Conservation (phyloP, 805 yeast species). For the Wickerhamiella hasegawae region DNA sequence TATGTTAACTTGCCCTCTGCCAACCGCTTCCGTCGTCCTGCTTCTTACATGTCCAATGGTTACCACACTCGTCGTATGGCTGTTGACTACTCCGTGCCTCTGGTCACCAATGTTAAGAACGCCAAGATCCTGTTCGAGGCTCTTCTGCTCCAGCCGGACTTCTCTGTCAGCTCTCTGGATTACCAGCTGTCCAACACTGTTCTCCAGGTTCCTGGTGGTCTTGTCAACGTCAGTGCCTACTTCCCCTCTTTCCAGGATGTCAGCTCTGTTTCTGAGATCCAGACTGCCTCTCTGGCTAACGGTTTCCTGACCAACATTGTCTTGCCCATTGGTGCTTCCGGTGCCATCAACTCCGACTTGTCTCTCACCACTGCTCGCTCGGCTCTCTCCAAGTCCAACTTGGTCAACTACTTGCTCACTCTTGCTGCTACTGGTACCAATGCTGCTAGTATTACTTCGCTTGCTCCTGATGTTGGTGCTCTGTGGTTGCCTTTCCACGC, state of each 20-base stretch:
- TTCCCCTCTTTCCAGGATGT: slow-evolving; percentile 46
- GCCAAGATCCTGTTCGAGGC: slow-evolving; percentile 95
- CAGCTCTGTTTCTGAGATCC: slow-evolving; percentile 44
- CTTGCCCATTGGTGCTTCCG: slow-evolving; percentile 45
- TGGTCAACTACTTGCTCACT: slow-evolving; percentile 68
- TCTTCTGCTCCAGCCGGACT: slow-evolving; percentile 38
- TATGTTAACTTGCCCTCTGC: slow-evolving; percentile 94
- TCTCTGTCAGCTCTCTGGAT: slow-evolving; percentile 63
- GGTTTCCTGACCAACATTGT: slow-evolving; percentile 82
- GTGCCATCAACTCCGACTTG: slow-evolving; percentile 48
- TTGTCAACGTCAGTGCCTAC: slow-evolving; percentile 66
- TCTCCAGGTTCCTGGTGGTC: slow-evolving; percentile 60
- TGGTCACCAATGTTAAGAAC: slow-evolving; percentile 93
- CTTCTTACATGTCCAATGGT: slow-evolving; percentile 93
- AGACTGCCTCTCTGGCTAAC: slow-evolving; percentile 57
- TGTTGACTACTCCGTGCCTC: slow-evolving; percentile 93
- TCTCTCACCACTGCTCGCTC: slow-evolving; percentile 51
- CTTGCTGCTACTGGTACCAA: slow-evolving; percentile 71
- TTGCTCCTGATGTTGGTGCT: slow-evolving; percentile 55
- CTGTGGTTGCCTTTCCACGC: slow-evolving; percentile 61
- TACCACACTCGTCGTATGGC: slow-evolving; percentile 99
- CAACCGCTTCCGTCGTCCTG: slow-evolving; percentile 96
- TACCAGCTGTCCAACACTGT: slow-evolving; percentile 84
- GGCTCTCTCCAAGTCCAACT: slow-evolving; percentile 35
- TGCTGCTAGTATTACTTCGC: slow-evolving; percentile 41